phyloP scores from a whole-genome alignment of 305 asterid species.

The Rubia balearica region DNA sequence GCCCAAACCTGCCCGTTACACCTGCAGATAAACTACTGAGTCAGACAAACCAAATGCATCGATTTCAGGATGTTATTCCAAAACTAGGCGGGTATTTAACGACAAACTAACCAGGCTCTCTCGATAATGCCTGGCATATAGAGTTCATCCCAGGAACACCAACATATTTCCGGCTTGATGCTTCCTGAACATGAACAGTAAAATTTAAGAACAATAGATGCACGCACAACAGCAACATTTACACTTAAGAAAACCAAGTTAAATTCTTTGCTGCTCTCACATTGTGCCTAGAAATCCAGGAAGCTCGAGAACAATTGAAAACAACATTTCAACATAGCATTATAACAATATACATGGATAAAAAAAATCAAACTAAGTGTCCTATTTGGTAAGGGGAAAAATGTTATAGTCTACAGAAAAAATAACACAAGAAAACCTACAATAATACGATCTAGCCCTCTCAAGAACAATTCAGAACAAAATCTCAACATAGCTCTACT shows the following conservation, averaged over 20 bases:
- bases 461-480: neutral
- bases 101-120: slow-evolving; percentile 56
- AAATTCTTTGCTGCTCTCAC: neutral
- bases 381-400: neutral
- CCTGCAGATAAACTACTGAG: slow-evolving; percentile 33
- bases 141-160: slow-evolving; percentile 95
- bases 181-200: slow-evolving; percentile 46
- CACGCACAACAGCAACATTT: neutral
- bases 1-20: slow-evolving; percentile 64
- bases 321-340: slow-evolving; percentile 1
- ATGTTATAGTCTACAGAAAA: neutral
- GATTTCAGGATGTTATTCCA: slow-evolving; percentile 2
- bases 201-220: slow-evolving; percentile 10
- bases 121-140: slow-evolving; percentile 65
- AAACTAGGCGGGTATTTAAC: slow-evolving; percentile 9
- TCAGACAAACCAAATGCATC: slow-evolving; percentile 2
- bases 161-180: slow-evolving; percentile 53
- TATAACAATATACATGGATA: neutral
- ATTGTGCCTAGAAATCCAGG: neutral
- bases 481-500: neutral
- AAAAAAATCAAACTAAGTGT: neutral
- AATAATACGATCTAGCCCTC: too few relatives aligned
- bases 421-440: neutral
- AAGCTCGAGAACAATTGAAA: neutral
- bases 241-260: neutral